Evolutionary conservation across 805 yeast species (phyloP).

Genomic region (Blastobotrys muscicola): DNA sequence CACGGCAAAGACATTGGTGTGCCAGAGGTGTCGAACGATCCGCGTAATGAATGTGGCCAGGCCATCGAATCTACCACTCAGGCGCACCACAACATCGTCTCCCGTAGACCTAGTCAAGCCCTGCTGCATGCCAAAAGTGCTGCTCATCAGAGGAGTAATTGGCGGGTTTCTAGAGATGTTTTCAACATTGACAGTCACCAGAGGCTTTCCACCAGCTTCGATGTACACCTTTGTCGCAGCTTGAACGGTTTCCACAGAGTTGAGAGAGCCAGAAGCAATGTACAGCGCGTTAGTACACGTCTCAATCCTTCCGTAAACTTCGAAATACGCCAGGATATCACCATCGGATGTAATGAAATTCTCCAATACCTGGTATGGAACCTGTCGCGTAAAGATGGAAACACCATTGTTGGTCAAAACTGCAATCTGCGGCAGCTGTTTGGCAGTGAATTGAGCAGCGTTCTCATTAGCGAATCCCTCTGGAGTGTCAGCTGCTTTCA

Average conservation of each 20-base stretch:
- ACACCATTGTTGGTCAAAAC: constrained; percentile 74
- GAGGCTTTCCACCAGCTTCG: constrained; percentile 30
- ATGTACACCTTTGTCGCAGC: constrained; percentile 31
- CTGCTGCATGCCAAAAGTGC: background rate
- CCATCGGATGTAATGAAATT: constrained; percentile 39
- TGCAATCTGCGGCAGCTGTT: constrained; percentile 59
- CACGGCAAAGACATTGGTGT: constrained; percentile 46
- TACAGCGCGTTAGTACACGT: constrained; percentile 83
- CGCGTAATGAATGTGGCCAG: constrained; percentile 70
- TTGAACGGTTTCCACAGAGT: constrained; percentile 4
- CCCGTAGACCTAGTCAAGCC: background rate
- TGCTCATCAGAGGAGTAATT: constrained; percentile 4
- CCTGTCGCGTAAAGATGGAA: constrained; percentile 63
- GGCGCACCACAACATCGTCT: constrained; percentile 40
- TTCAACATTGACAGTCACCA: constrained; percentile 22
- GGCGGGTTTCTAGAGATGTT: background rate
- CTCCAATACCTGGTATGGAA: constrained; percentile 72
- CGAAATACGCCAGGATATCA: constrained; percentile 58
- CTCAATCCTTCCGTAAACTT: constrained; percentile 79
- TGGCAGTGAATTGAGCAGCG: constrained; percentile 70
- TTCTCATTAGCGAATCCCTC: constrained; percentile 77
- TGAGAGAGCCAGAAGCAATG: constrained; percentile 61
- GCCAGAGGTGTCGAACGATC: constrained; percentile 74
- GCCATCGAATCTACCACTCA: constrained; percentile 89
- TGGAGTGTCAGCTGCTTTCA: constrained; percentile 65